phyloP scores from a whole-genome alignment of 208 protist genomes.

The Trypanosoma cruzi region DNA sequence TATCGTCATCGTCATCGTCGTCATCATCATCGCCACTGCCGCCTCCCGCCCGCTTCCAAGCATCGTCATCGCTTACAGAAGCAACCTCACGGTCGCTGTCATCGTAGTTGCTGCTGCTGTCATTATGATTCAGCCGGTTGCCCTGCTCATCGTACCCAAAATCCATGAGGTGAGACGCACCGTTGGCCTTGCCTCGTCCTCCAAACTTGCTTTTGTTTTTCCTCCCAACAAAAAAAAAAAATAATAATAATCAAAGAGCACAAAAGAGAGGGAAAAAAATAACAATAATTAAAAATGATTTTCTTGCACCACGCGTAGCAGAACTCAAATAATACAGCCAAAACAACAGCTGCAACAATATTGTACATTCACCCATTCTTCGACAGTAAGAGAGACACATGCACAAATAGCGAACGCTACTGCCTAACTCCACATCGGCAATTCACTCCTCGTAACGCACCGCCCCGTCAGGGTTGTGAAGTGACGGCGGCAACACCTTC shows the following conservation, averaged over 20 bases:
- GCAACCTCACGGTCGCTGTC: background rate
- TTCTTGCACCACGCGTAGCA: background rate
- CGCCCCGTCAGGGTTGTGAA: constrained; percentile 51
- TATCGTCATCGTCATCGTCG: no score
- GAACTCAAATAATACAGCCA: background rate
- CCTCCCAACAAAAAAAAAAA: background rate
- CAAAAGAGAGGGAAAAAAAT: constrained; percentile 11
- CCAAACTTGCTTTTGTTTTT: background rate
- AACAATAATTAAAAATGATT: background rate
- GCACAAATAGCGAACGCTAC: background rate
- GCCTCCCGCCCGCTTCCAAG: background rate
- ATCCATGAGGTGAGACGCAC: constrained; percentile 44
- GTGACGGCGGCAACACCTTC: constrained; percentile 35
- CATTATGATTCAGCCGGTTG: constrained; percentile 36
- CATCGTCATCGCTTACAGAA: constrained; percentile 10
- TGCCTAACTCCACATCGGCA: background rate
- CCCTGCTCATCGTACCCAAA: constrained; percentile 80
- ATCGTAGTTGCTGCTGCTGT: constrained; percentile 23
- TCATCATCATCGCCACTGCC: background rate
- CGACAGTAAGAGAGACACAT: background rate
- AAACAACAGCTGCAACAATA: background rate
- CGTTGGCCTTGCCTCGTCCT: background rate
- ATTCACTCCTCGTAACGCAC: constrained; percentile 20
- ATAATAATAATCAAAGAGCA: no score
- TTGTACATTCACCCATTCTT: background rate